Percentiles rank a stretch among this genome's conserved stretches.
Evolutionary conservation across 331 rosid species (phyloP).

Genomic region (Phaseolus coccineus): DNA sequence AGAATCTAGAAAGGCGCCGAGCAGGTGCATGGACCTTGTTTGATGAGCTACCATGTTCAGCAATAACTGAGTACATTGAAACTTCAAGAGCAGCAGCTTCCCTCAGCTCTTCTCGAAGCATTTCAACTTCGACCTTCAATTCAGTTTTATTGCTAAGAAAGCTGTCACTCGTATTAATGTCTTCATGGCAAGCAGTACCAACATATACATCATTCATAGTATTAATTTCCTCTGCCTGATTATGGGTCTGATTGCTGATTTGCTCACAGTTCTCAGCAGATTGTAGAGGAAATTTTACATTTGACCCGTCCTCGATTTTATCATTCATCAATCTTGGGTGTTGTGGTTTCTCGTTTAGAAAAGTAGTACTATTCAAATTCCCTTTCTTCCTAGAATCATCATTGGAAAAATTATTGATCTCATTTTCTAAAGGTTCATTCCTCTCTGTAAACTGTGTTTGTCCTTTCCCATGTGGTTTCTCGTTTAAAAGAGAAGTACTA

Average conservation of each 20-base stretch:
- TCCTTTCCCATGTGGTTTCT: conserved; percentile 45
- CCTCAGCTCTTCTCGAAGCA: conserved; percentile 77
- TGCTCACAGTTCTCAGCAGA: conserved; percentile 48
- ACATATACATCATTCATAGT: conserved; percentile 34
- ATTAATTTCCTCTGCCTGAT: conserved; percentile 52
- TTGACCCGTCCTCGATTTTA: conserved; percentile 52
- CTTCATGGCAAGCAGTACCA: conserved; percentile 35
- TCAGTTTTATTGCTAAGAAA: conserved; percentile 46
- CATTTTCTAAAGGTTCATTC: conserved; percentile 42
- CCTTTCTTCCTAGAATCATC: conserved; percentile 48
- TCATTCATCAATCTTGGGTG: conserved; percentile 43
- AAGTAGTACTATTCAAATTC: conserved; percentile 44
- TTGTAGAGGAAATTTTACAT: conserved; percentile 48
- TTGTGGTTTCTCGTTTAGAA: conserved; percentile 43
- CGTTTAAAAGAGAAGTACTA: conserved; percentile 38
- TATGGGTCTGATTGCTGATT: conserved; percentile 39
- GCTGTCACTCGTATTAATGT: conserved; percentile 37
- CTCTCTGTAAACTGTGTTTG: conserved; percentile 24
- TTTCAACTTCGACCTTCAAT: conserved; percentile 66
- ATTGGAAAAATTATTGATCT: conserved; percentile 46
- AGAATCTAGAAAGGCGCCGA: conserved; percentile 88
- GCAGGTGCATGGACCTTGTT: conserved; percentile 93
- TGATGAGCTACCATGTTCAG: conserved; percentile 85
- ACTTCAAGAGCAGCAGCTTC: conserved; percentile 92
- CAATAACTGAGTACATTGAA: conserved; percentile 78